A percentile compares a stretch with the other conserved stretches of the same genome.
Evolutionary conservation across 2,329 filamentous ascomycete genomes (phyloP).

Genomic region (Ascochyta clinopodiicola): DNA sequence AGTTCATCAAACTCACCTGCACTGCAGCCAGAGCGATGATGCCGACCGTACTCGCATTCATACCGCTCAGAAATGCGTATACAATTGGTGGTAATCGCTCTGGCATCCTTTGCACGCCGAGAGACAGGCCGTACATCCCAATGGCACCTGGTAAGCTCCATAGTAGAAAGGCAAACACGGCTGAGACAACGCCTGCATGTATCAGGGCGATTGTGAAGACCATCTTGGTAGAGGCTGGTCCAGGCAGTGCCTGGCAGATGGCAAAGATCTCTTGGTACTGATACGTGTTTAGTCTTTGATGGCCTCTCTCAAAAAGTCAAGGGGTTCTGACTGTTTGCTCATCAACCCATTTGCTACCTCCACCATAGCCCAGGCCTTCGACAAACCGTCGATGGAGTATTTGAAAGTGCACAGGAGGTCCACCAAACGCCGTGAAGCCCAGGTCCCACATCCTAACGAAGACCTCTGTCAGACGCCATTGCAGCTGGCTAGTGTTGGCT

Average conservation of each 20-base stretch:
- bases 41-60: slow-evolving; percentile 76
- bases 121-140: slow-evolving; percentile 71
- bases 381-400: slow-evolving; percentile 71
- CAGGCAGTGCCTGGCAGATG: slow-evolving; percentile 70
- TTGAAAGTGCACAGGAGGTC: slow-evolving; percentile 73
- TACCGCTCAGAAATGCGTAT: slow-evolving; percentile 73
- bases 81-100: slow-evolving; percentile 66
- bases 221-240: slow-evolving; percentile 75
- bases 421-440: slow-evolving; percentile 71
- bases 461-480: slow-evolving; percentile 36
- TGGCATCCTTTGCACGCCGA: slow-evolving; percentile 68
- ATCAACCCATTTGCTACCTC: slow-evolving; percentile 69
- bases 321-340: slow-evolving; percentile 64
- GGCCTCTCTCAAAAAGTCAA: too few species aligned
- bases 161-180: slow-evolving; percentile 65
- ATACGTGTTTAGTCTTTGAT: too few species aligned
- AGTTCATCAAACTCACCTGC: slow-evolving; percentile 27
- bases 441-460: slow-evolving; percentile 60
- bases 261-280: slow-evolving; percentile 77
- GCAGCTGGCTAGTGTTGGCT: slow-evolving; percentile 30
- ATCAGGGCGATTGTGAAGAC: slow-evolving; percentile 71
- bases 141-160: slow-evolving; percentile 75
- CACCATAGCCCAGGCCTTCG: slow-evolving; percentile 53
- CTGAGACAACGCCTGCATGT: slow-evolving; percentile 65
- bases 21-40: slow-evolving; percentile 75